A percentile compares a stretch with the other conserved stretches of the same genome.
Conservation (phyloP, 2,329 filamentous ascomycete species). For the Fusarium lyarnte region DNA sequence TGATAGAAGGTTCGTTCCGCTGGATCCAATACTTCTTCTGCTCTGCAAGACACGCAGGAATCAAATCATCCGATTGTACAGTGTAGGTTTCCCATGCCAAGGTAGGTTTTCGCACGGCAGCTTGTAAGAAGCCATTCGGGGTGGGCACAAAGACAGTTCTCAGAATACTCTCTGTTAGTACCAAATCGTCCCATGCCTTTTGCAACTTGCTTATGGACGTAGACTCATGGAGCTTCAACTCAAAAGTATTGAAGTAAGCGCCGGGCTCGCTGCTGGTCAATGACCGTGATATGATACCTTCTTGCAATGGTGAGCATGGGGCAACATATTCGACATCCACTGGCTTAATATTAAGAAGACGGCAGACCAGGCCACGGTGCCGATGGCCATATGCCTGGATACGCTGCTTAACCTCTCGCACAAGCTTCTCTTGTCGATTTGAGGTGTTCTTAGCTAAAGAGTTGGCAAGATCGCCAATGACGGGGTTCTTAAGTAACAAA, state of each 20-base stretch:
- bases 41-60: constrained; percentile 48
- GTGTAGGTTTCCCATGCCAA: constrained; percentile 57
- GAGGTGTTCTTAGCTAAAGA: constrained; percentile 43
- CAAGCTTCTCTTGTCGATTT: constrained; percentile 29
- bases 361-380: constrained; percentile 63
- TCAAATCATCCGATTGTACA: constrained; percentile 40
- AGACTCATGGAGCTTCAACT: constrained; percentile 60
- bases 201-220: constrained; percentile 61
- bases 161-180: constrained; percentile 69
- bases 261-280: constrained; percentile 61
- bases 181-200: constrained; percentile 65
- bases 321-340: constrained; percentile 75
- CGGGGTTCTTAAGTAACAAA: constrained; percentile 70
- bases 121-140: constrained; percentile 79
- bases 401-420: constrained; percentile 64
- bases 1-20: constrained; percentile 52
- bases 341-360: constrained; percentile 59
- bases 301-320: constrained; percentile 86
- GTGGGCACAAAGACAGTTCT: constrained; percentile 79
- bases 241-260: constrained; percentile 83
- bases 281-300: constrained; percentile 83
- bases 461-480: constrained; percentile 58
- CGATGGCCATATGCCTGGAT: constrained; percentile 73
- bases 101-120: constrained; percentile 60
- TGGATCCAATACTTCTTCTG: constrained; percentile 62